A percentile compares a stretch with the other conserved stretches of the same genome.
phyloP scores from a whole-genome alignment of 1,139 yeast species.

The Sugiyamaella neomexicana region DNA sequence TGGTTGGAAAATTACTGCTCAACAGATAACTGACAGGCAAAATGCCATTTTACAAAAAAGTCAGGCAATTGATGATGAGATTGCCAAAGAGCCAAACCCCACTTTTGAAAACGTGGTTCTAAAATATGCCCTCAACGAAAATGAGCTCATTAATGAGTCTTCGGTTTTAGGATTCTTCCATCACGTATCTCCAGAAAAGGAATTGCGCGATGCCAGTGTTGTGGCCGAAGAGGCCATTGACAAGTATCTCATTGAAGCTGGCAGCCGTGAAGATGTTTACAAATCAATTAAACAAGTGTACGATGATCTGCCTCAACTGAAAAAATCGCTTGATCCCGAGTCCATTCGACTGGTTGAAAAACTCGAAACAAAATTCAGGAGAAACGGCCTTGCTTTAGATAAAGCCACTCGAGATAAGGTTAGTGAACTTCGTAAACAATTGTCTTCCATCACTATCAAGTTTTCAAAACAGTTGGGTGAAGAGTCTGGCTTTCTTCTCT shows the following conservation, averaged over 20 bases:
- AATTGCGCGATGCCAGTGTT: constrained; percentile 67
- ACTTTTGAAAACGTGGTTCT: constrained; percentile 56
- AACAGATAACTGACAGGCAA: constrained; percentile 48
- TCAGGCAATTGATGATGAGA: constrained; percentile 51
- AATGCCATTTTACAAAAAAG: constrained; percentile 49
- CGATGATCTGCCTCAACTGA: constrained; percentile 35
- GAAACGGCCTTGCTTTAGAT: constrained; percentile 68
- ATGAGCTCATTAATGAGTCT: constrained; percentile 47
- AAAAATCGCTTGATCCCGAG: constrained; percentile 52
- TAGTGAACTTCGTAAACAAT: constrained; percentile 56
- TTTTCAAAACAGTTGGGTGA: constrained; percentile 70
- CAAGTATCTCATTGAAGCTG: constrained; percentile 61
- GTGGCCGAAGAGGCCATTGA: constrained; percentile 59
- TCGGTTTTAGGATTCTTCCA: constrained; percentile 64
- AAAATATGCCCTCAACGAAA: constrained; percentile 53
- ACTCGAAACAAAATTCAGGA: constrained; percentile 53
- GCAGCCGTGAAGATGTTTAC: constrained; percentile 67
- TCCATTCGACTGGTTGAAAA: constrained; percentile 58
- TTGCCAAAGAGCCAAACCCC: constrained; percentile 53
- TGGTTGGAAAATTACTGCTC: constrained; percentile 61
- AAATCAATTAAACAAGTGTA: constrained; percentile 55
- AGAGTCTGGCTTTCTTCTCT: constrained; percentile 59
- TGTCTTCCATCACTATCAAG: constrained; percentile 57
- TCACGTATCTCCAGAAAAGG: constrained; percentile 64
- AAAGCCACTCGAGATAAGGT: constrained; percentile 55